These are phyloP conservation scores for Neophaeococcomyces mojaviensis DNA, from an alignment of 2,329 filamentous ascomycete species.

Conservation along the genomic window DNA sequence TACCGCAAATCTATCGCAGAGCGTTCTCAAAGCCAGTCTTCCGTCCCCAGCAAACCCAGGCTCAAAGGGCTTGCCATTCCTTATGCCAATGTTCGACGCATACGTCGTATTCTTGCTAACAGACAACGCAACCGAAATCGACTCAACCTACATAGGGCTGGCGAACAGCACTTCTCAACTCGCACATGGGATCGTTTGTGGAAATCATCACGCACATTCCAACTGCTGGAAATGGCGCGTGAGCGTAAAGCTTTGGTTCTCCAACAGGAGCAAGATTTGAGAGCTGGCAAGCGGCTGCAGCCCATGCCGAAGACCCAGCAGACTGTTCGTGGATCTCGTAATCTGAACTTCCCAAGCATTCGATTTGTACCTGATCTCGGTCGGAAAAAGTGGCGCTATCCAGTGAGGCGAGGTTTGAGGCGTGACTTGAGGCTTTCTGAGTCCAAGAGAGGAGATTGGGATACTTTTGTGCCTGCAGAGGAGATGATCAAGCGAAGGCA, in stretches of 20 bases:
- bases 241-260: background rate
- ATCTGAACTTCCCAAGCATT: too few relatives aligned
- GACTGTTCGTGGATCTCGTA: too few relatives aligned
- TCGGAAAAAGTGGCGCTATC: too few relatives aligned
- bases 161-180: constrained; percentile 1
- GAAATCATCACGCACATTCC: background rate
- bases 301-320: background rate
- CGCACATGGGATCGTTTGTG: background rate
- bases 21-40: background rate
- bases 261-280: constrained; percentile 1
- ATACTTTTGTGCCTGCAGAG: too few relatives aligned
- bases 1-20: background rate
- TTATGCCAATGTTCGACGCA: background rate
- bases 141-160: background rate
- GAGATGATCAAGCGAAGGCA: too few relatives aligned
- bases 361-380: too few relatives aligned
- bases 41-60: background rate
- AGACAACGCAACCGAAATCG: background rate
- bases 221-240: background rate
- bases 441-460: too few relatives aligned
- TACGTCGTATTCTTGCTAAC: background rate
- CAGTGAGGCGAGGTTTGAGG: too few relatives aligned
- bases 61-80: background rate
- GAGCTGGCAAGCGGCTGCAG: background rate
- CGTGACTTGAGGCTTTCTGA: too few relatives aligned